Percentiles rank a stretch among this genome's conserved stretches.
Evolutionary conservation across 2,329 filamentous ascomycete species (phyloP).

Genomic region (Colletotrichum aenigma): DNA sequence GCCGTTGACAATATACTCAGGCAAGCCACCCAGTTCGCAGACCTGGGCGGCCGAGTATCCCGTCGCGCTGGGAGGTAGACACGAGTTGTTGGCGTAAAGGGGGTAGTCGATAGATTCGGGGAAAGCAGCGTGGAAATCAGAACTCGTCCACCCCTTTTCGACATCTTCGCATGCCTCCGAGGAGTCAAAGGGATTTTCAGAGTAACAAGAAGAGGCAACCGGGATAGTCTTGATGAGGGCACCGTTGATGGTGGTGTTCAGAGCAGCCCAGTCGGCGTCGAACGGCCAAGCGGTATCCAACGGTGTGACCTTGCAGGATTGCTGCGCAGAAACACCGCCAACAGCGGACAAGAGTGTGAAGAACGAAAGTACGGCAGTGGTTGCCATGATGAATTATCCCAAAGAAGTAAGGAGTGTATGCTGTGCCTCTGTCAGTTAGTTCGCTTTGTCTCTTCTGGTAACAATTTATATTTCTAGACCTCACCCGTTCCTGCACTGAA

Average conservation of each 20-base stretch:
- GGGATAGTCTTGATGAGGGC: conserved; percentile 48
- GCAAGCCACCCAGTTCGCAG: conserved; percentile 36
- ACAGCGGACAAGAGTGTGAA: neutral
- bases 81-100: conserved; percentile 7
- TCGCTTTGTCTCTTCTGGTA: neutral
- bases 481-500: neutral
- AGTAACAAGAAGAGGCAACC: conserved; percentile 49
- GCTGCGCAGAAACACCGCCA: neutral
- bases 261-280: conserved; percentile 35
- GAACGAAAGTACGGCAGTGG: neutral
- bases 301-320: conserved; percentile 1
- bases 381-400: neutral
- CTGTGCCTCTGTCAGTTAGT: neutral
- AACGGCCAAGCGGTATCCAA: conserved; percentile 6
- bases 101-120: neutral
- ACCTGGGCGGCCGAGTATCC: neutral
- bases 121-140: neutral
- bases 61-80: neutral
- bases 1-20: conserved; percentile 38
- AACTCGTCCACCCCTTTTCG: neutral
- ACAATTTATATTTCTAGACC: neutral
- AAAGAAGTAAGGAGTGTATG: neutral
- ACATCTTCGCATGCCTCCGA: neutral
- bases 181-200: conserved; percentile 20
- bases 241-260: conserved; percentile 50